phyloP scores from a whole-genome alignment of 2,329 filamentous ascomycete genomes.

The Dactylellina cionopaga region DNA sequence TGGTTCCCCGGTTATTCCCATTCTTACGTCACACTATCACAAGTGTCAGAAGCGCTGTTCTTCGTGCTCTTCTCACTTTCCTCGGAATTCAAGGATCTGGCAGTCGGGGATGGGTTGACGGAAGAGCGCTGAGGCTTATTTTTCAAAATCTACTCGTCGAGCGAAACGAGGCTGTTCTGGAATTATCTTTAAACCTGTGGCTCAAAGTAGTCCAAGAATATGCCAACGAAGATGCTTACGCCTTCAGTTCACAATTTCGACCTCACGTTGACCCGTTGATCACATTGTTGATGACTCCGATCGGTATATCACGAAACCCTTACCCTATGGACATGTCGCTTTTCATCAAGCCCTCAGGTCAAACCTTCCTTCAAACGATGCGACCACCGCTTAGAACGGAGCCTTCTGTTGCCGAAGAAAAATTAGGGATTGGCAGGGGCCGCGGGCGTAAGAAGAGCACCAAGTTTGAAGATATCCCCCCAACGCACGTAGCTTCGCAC shows the following conservation, averaged over 20 bases:
- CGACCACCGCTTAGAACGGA: constrained; percentile 56
- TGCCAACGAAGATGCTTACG: constrained; percentile 68
- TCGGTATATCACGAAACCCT: constrained; percentile 88
- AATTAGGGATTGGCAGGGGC: constrained; percentile 72
- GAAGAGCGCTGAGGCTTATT: constrained; percentile 84
- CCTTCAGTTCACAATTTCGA: constrained; percentile 77
- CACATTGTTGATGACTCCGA: constrained; percentile 84
- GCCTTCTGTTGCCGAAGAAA: constrained; percentile 59
- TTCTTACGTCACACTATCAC: constrained; percentile 98
- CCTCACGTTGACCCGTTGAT: constrained; percentile 82
- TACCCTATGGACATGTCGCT: constrained; percentile 89
- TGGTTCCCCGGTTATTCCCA: constrained; percentile 93
- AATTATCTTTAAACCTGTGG: constrained; percentile 88
- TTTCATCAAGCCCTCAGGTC: constrained; percentile 92
- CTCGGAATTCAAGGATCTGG: constrained; percentile 81
- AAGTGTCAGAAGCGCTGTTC: constrained; percentile 88
- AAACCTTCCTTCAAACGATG: constrained; percentile 71
- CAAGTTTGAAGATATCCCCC: constrained; percentile 77
- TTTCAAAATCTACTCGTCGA: constrained; percentile 97
- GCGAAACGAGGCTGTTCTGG: constrained; percentile 76
- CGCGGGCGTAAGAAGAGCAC: constrained; percentile 75
- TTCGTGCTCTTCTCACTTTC: constrained; percentile 93
- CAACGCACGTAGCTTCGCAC: constrained; percentile 74
- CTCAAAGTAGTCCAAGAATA: constrained; percentile 77
- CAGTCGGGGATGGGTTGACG: constrained; percentile 90